These are phyloP conservation scores for Neofusicoccum sp. DNA, from an alignment of 2,329 filamentous ascomycete species.

Conservation along the genomic window DNA sequence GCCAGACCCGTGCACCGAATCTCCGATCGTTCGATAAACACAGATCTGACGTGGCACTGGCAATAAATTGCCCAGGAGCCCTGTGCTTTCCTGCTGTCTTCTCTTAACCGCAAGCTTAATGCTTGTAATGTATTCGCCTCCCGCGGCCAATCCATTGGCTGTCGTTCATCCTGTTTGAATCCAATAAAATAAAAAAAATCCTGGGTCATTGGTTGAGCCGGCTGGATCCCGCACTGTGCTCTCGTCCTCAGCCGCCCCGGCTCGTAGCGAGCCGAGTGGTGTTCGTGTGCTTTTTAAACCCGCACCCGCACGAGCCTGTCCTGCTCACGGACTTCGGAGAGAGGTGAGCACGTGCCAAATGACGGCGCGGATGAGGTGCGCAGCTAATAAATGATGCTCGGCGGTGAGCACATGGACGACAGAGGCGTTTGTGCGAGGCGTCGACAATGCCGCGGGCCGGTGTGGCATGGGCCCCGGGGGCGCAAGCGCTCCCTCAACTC, in stretches of 20 bases:
- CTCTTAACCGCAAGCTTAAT: neutral
- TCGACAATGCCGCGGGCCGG: neutral
- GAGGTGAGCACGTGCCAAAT: neutral
- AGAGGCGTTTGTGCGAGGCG: neutral
- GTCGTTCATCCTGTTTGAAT: neutral
- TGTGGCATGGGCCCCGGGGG: neutral
- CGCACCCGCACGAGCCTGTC: neutral
- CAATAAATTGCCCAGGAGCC: neutral
- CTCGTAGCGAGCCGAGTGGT: neutral
- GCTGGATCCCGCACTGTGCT: too few species aligned
- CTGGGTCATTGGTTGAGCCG: neutral
- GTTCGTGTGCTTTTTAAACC: neutral
- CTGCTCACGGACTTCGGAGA: neutral
- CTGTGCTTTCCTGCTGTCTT: neutral
- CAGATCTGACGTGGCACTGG: constrained; percentile 14
- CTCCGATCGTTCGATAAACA: constrained; percentile 11
- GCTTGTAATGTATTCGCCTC: neutral
- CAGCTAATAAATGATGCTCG: constrained; percentile 8
- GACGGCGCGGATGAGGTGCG: neutral
- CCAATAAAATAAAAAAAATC: neutral
- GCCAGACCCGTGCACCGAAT: constrained; percentile 9
- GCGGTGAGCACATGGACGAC: constrained; percentile 7
- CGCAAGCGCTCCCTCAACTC: neutral
- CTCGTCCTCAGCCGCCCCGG: too few species aligned
- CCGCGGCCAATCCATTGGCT: neutral